A percentile compares a stretch with the other conserved stretches of the same genome.
Evolutionary conservation across 148 eudicot species (phyloP).

Genomic region (Rhododendron griersonianum): DNA sequence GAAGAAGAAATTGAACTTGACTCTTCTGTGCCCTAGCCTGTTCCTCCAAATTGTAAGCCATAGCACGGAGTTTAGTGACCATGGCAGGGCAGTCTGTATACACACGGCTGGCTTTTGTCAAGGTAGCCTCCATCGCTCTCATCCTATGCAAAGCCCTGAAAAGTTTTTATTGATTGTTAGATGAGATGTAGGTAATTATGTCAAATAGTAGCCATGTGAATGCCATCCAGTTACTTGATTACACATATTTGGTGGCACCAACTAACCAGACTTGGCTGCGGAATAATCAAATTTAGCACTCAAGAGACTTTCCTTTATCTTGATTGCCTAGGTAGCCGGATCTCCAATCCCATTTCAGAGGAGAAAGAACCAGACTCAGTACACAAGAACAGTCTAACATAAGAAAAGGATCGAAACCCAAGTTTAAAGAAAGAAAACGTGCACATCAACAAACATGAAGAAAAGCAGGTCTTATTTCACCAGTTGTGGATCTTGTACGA

Average conservation of each 20-base stretch:
- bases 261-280: background rate
- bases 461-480: background rate
- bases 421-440: background rate
- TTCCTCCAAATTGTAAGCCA: constrained; percentile 80
- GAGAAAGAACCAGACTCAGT: background rate
- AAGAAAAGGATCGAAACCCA: background rate
- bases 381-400: background rate
- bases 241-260: background rate
- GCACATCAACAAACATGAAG: background rate
- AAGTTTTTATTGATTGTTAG: background rate
- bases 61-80: constrained; percentile 74
- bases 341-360: background rate
- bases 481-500: background rate
- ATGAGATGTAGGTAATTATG: background rate
- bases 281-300: background rate
- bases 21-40: constrained; percentile 52
- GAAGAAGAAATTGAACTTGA: constrained; percentile 55
- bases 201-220: background rate
- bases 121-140: constrained; percentile 59
- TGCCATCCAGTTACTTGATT: background rate
- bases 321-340: background rate
- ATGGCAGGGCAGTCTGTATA: constrained; percentile 77
- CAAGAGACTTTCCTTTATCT: background rate
- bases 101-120: constrained; percentile 65
- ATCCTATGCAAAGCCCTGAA: constrained; percentile 68